phyloP scores from a whole-genome alignment of 2,329 filamentous ascomycete genomes.

The Aspergillus tanneri region DNA sequence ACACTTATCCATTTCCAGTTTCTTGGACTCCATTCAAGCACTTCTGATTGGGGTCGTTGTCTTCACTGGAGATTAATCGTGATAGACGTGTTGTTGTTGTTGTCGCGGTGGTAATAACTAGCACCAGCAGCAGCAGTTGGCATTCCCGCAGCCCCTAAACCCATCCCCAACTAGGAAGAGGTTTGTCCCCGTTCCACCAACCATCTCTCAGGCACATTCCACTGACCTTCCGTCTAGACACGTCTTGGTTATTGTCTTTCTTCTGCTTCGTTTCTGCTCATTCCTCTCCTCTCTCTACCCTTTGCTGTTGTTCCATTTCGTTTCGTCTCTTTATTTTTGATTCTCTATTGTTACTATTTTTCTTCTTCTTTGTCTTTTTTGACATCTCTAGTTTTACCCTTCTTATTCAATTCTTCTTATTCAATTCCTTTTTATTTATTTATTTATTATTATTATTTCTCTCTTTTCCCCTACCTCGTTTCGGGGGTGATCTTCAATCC shows the following conservation, averaged over 20 bases:
- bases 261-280: slow-evolving; percentile 22
- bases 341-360: slow-evolving; percentile 6
- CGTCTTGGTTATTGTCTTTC: slow-evolving; percentile 28
- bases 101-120: background rate
- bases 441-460: slow-evolving; percentile 10
- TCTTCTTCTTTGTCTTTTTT: too few species aligned
- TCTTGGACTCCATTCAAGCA: background rate
- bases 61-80: background rate
- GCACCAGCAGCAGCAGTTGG: too few species aligned
- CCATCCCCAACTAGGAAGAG: slow-evolving; percentile 20
- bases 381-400: too few species aligned
- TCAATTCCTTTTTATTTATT: slow-evolving; percentile 10
- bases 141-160: slow-evolving; percentile 14
- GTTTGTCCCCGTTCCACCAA: slow-evolving; percentile 24
- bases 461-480: slow-evolving; percentile 20
- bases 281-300: slow-evolving; percentile 9
- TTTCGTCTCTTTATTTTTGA: slow-evolving; percentile 8
- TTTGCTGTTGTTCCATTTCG: slow-evolving; percentile 9
- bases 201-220: slow-evolving; percentile 34
- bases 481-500: slow-evolving; percentile 18
- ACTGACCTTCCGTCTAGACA: slow-evolving; percentile 34
- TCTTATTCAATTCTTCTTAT: too few species aligned
- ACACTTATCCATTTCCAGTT: slow-evolving; percentile 4
- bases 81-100: background rate
- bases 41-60: background rate